Evolutionary conservation across 352 stramenopile species (phyloP), one percentile per base, ranked within the genome.

Genomic region (Phytophthora pseudosyringae): DNA sequence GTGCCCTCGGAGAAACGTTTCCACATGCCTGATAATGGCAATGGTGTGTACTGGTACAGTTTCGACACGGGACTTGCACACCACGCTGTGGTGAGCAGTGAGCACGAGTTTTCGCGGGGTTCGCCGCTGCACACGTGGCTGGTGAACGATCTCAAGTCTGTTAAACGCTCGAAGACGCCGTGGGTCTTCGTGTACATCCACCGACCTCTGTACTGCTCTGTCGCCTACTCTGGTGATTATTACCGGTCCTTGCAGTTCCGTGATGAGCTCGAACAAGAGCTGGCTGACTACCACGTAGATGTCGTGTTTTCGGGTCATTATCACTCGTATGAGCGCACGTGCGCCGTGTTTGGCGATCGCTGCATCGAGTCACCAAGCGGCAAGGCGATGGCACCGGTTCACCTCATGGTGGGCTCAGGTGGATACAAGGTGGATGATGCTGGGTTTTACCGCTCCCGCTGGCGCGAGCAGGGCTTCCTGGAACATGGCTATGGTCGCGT

Each of bases 1-100:
- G 78, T 98, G 9, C 85, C 91, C 0, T 81, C 76, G 4, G 56
- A 76, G 21, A 86, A 79, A 44, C 78, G 87, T 31, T 97, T 97
- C 77, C 60, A 71, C 47, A 95, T 95, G 83, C 86, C 81, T 0
- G 63, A 72, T 16, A 81, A 81, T 43, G 73, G 78, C 38, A 88
- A 87, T 40, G 61, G 64, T 6, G 70, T 84, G 2, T 90, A 81
- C 55, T 90, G 78, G 77, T 90, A 89, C 71, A 88, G 77, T 46
- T 75, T 73, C 18, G 76, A 89, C 41, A 74, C 73, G 2, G 81
- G 81, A 3, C 71, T 90, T 35, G 63, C 62, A 26, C 81, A 89
- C 38, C 79, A 89, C 56, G 52, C 70, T 0, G 64, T 91, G 18
- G 13, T 88, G 2, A 87, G 75, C 57, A 81, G 71, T 32, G 78